Evolutionary conservation across 176 grass and related monocot species (phyloP).

Genomic region (Zoysia pacifica): DNA sequence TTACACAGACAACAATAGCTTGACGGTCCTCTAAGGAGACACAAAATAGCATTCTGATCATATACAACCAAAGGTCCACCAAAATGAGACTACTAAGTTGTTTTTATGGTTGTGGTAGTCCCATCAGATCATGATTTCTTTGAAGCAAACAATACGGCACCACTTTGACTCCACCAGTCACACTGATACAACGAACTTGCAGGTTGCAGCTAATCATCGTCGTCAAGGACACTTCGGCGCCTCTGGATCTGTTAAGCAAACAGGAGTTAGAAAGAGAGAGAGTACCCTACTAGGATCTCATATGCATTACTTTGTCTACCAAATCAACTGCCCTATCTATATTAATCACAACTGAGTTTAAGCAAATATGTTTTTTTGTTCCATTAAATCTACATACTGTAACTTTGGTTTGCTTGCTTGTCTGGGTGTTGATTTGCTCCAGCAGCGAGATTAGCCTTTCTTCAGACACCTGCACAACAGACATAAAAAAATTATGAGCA

Average conservation of each 20-base stretch:
- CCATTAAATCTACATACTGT: constrained; percentile 57
- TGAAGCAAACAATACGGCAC: constrained; percentile 12
- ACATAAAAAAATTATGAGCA: background rate
- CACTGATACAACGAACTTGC: background rate
- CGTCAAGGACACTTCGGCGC: constrained; percentile 70
- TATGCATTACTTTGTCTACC: background rate
- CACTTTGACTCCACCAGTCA: background rate
- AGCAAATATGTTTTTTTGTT: background rate
- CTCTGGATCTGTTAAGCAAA: constrained; percentile 74
- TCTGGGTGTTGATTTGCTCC: constrained; percentile 84
- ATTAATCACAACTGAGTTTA: background rate
- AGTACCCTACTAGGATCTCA: background rate
- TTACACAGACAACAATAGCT: background rate
- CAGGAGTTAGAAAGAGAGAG: background rate
- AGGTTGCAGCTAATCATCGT: constrained; percentile 57
- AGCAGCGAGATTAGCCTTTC: constrained; percentile 84
- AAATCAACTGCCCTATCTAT: background rate
- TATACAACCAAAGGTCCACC: constrained; percentile 32
- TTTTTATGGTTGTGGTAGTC: background rate
- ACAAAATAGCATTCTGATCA: constrained; percentile 1
- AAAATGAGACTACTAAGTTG: background rate
- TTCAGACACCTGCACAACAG: constrained; percentile 72
- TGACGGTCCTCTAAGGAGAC: background rate
- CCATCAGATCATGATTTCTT: background rate
- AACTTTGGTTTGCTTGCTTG: constrained; percentile 84